Percentiles rank a stretch among this genome's conserved stretches.
Evolutionary conservation across 108 stramenopile species (phyloP).

Genomic region (Hondaea fermentalgiana): DNA sequence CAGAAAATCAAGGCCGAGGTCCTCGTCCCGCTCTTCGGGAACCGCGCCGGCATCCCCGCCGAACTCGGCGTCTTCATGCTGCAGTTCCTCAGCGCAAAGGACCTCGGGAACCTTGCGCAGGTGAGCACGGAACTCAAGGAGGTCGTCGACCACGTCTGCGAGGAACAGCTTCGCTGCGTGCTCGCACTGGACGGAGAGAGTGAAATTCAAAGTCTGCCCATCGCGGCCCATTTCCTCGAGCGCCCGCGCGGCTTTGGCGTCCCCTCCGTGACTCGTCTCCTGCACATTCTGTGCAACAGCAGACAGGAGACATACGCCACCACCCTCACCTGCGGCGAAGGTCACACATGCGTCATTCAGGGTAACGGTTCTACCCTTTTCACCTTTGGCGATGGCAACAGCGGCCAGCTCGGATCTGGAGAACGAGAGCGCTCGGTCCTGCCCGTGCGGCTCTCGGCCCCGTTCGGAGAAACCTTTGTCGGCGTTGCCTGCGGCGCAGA

Average conservation of each 20-base stretch:
- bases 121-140: not conserved
- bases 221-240: not conserved
- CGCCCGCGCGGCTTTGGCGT: not conserved
- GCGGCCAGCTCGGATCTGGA: not conserved
- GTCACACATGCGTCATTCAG: conserved; percentile 5
- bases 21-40: not conserved
- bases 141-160: not conserved
- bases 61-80: not conserved
- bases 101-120: not conserved
- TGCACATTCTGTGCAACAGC: not conserved
- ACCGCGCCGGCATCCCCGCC: not conserved
- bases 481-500: not conserved
- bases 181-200: not conserved
- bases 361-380: not conserved
- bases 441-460: not conserved
- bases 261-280: not conserved
- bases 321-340: not conserved
- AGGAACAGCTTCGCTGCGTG: not conserved
- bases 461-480: not conserved
- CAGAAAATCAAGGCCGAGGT: not conserved
- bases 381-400: not conserved
- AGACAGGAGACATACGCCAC: not conserved
- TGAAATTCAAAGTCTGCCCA: not conserved
- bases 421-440: not conserved
- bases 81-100: not conserved